These are phyloP conservation scores for Solanum chacoense DNA, from an alignment of 305 asterid species.

Conservation along the genomic window DNA sequence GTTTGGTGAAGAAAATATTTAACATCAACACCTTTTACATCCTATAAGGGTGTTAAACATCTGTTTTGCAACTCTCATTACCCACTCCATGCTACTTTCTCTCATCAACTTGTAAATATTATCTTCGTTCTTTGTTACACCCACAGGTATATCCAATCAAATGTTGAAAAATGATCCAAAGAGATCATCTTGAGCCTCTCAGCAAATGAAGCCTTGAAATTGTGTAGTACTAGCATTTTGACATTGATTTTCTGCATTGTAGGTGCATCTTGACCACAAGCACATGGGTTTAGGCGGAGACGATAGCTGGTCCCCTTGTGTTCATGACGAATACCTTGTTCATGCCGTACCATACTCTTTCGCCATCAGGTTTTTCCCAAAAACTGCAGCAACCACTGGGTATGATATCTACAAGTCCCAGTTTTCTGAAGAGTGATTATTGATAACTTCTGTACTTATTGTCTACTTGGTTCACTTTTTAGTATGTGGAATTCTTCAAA, in stretches of 20 bases:
- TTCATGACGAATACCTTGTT: slow-evolving; percentile 63
- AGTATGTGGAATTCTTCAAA: neutral
- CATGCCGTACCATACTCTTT: slow-evolving; percentile 67
- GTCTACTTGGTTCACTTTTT: neutral
- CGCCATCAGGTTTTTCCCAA: slow-evolving; percentile 56
- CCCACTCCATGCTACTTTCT: neutral
- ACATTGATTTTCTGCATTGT: slow-evolving; percentile 3
- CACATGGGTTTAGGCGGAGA: slow-evolving; percentile 97
- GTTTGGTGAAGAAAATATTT: neutral
- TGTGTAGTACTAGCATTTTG: neutral
- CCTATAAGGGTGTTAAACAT: neutral
- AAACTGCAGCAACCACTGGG: slow-evolving; percentile 39
- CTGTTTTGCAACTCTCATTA: neutral
- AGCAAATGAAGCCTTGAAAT: neutral
- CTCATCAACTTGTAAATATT: neutral
- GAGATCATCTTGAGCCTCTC: neutral
- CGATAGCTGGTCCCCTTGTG: slow-evolving; percentile 96
- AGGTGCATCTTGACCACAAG: slow-evolving; percentile 98
- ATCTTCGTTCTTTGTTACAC: neutral
- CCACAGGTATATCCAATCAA: neutral
- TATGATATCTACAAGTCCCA: slow-evolving; percentile 45
- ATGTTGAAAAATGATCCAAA: neutral
- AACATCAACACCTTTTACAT: neutral
- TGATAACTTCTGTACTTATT: neutral
- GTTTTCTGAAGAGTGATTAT: slow-evolving; percentile 10